Base-by-base conservation (phyloP, 768 basidiomycete species). In the Mrakia blollopis region DNA sequence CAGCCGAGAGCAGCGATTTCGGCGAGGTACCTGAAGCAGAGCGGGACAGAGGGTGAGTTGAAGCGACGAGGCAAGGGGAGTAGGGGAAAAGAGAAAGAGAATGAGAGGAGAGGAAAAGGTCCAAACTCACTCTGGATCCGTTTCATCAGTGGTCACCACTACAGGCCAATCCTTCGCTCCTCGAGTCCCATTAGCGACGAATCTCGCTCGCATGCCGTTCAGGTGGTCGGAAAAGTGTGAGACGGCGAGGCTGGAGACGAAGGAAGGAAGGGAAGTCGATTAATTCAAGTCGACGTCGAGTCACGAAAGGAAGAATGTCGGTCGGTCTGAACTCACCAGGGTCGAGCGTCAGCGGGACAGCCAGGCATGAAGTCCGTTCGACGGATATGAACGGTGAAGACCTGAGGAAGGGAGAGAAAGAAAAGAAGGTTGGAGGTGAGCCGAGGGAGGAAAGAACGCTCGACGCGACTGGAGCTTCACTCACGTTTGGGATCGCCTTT, bases 311-410 rank as follows among this genome's bases (percentile, higher is more conserved):
- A 18, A 50, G 47, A 7, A 18, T 2, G 47, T 18, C 16, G 47
- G 47, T 50, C 47, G 21, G 47, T 14, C 16, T 11, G 44, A 44
- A 57, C 57, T 25, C n/a, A 57, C 57, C 62, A 63, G 23, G 62
- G 62, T 7, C 16, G 18, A 21, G 62, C 62, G 62, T 63, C 35
- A 30, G n/a, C 62, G 23, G 62, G 62, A 37, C 62, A 63, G 32
- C 11, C 6, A 16, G n/a, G 18, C 35, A 63, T 6, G 62, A 63
- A 37, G 62, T 63, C 62, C 18, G 62, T 63, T 32, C 62, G 62
- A 37, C 62, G 62, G 32, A 63, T 63, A 32, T 63, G 62, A 25
- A 63, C 30, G 62, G 62, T 63, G 7, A 63, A 21, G 62, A 63
- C 13, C 62, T 63, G 62, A 50, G 2, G 16, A 14, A 21, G 2